These are phyloP conservation scores for Sparassis latifolia DNA, from an alignment of 1,284 basidiomycete genomes.

Conservation along the genomic window DNA sequence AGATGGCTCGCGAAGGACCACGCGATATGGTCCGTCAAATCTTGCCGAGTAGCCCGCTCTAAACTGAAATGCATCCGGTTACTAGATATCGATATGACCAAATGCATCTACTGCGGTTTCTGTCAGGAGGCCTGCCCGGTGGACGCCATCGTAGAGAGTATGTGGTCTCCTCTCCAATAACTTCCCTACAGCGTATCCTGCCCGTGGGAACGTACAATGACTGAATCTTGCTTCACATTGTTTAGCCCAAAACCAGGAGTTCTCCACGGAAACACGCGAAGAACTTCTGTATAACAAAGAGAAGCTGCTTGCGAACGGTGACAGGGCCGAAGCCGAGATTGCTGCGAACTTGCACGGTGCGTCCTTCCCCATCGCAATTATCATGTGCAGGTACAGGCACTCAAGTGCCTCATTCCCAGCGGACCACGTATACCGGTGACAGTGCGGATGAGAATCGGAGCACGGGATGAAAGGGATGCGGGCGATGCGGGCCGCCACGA, in stretches of 20 bases:
- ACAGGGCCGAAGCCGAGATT: conserved; percentile 94
- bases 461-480: conserved; percentile 3
- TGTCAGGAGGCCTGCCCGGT: conserved; percentile 99
- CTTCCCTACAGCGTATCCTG: conserved; percentile 1
- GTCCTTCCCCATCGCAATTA: conserved; percentile 21
- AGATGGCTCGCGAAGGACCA: conserved; percentile 95
- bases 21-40: conserved; percentile 75
- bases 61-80: too few species aligned
- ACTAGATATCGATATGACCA: conserved; percentile 92
- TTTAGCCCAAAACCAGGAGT: conserved; percentile 91
- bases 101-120: conserved; percentile 97
- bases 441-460: conserved; percentile 8
- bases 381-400: conserved; percentile 12
- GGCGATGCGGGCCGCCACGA: conserved; percentile 18
- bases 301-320: conserved; percentile 93
- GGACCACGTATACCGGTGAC: conserved; percentile 59
- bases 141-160: conserved; percentile 99
- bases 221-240: neutral
- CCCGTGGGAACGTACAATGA: conserved; percentile 1
- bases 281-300: conserved; percentile 99
- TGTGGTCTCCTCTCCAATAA: conserved; percentile 26
- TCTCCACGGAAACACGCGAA: conserved; percentile 95
- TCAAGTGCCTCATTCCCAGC: conserved; percentile 28
- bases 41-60: neutral
- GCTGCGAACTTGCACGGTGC: conserved; percentile 86